Conservation (phyloP, 2,329 filamentous ascomycete genomes). For the Geosmithia putterillii region DNA sequence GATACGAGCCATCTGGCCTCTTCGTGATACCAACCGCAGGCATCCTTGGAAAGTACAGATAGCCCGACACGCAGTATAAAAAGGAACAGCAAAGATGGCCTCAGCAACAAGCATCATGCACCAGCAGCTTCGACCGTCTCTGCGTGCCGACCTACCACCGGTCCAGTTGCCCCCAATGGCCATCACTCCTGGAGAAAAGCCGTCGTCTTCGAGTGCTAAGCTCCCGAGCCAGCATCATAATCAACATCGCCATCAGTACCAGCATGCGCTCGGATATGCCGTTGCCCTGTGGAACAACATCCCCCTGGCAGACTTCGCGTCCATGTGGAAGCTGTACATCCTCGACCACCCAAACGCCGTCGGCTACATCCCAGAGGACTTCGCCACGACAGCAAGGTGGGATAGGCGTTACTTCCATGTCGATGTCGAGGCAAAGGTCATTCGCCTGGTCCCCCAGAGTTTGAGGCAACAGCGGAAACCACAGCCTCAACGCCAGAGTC, state of each 20-base stretch:
- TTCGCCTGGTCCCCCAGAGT: not conserved
- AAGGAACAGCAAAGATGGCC: not conserved
- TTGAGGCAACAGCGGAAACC: too few species aligned
- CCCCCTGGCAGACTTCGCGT: not conserved
- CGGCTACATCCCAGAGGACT: constrained; percentile 1
- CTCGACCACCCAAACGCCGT: not conserved
- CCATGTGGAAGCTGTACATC: constrained; percentile 1
- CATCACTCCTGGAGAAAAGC: not conserved
- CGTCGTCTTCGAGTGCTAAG: not conserved
- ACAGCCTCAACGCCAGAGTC: not conserved
- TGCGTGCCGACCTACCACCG: not conserved
- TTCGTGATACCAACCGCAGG: too few species aligned
- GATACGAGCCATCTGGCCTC: too few species aligned
- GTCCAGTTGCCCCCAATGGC: not conserved
- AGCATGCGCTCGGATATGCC: not conserved
- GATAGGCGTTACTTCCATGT: not conserved
- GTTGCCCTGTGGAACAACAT: constrained; percentile 1
- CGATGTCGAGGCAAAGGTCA: not conserved
- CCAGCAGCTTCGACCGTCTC: not conserved
- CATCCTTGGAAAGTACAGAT: too few species aligned
- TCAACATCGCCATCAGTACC: too few species aligned
- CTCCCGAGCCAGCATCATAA: too few species aligned
- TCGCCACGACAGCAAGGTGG: not conserved
- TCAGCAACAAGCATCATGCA: not conserved
- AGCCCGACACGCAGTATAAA: not conserved